Base-by-base conservation (phyloP, 176 grass and related monocot species). In the Avena eriantha region DNA sequence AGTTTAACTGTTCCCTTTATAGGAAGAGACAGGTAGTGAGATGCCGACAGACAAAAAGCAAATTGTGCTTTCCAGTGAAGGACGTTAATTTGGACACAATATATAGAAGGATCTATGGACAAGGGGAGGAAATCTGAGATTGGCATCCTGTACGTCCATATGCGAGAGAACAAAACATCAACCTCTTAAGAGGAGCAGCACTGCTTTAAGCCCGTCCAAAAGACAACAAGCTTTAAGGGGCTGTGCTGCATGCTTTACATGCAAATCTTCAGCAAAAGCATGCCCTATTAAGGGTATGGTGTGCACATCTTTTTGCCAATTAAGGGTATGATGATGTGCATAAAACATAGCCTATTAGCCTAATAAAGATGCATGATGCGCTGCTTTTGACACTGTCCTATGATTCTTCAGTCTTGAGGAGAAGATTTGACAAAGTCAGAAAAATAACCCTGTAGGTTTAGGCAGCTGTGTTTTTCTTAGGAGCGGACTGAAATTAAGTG, bases 191-290 rank as follows among this genome's bases (percentile, higher is more conserved):
- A 17, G 55, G 29, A 69, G 15, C 22, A 26, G 8, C 15, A 33
- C 17, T 82, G 33, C 69, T 81, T 76, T 85, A 84, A 69, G 48
- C 77, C 15, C 13, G 26, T 41, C 16, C 70, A 82, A 86, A 90
- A 11, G 83, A 86, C 88, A 61, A 3, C 39, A 41, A 82, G 63
- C 78, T 86, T 90, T 90, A 71, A 17, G 41, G 61, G 70, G 22
- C 29, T 21, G 47, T 24, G 21, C 41, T 10, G 43, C 43, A 43
- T 79, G 43, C 55, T 89, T 77, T 80, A 17, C 45, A 59, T 21
- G 60, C 35, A 81, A 58, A 76, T 85, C 58, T 59, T 49, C 2
- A 11, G 70, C 8, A 8, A 76, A 80, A 73, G 57, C 10, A 67
- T 57, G 56, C 17, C 56, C 23, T 45, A 66, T 70, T 77, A 35